Base-by-base conservation (phyloP, 768 basidiomycete genomes). In the Serendipita sp. region DNA sequence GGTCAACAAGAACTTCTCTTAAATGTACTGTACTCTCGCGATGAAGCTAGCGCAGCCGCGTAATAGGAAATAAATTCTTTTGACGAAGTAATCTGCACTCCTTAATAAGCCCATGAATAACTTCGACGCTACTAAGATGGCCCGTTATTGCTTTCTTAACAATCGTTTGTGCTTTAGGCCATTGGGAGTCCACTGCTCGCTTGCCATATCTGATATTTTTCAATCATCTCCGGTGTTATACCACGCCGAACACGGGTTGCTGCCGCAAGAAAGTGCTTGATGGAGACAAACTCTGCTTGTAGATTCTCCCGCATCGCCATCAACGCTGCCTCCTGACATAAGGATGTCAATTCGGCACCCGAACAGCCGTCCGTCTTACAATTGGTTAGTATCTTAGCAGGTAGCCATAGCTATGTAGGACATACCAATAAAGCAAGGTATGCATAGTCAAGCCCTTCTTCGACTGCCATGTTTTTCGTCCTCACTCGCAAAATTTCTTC, bases 291-390 rank as follows among this genome's bases (percentile, higher is more conserved):
- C 51, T 83, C 79, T 2, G 91, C 84, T 66, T 89, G 73, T 41
- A 97, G 85, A 73, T 97, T 81, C 63, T 82, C 79, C 68, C 89
- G 85, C 96, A 99, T 98, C 0, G 93, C 89, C 64, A 86, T 72
- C 67, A 98, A 73, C 0, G 95, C 96, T 2, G 96, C 96, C 74
- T 99, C 95, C 75, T 98, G 96, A 72, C 94, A 98, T 48, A 98
- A 80, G 7, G 88, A 85, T 3, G 83, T 80, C 38, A 98, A 84
- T 73, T 99, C 96, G 3, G 96, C 96, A 3, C 96, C 96, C 18
- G 94, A 98, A 72, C 92, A 99, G 0, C 95, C 96, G 8, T 88
- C 85, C 1, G 93, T 89, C 96, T 98, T 70, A 56, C 7, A 64
- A 60, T 32, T 16, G 16, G 56, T 60, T 35, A 60, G 35, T 60